Evolutionary conservation across 1,139 yeast genomes (phyloP).

Genomic region (Geotrichum candidum): DNA sequence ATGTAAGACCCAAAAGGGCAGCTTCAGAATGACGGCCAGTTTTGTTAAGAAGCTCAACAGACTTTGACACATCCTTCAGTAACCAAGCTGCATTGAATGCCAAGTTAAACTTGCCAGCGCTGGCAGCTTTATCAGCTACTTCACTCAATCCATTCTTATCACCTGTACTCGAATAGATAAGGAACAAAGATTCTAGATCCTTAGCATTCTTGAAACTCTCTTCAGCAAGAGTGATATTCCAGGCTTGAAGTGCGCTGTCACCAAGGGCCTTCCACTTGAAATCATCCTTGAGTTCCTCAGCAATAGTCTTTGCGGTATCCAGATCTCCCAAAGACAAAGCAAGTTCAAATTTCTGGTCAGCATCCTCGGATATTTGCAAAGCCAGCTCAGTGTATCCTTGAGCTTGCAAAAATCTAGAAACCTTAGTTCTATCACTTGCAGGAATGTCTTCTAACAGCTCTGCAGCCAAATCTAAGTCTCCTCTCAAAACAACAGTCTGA

Average conservation of each 20-base stretch:
- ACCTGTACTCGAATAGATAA: slow-evolving; percentile 79
- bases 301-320: slow-evolving; percentile 65
- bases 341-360: slow-evolving; percentile 80
- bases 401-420: slow-evolving; percentile 89
- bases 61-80: slow-evolving; percentile 60
- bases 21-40: slow-evolving; percentile 81
- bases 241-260: slow-evolving; percentile 70
- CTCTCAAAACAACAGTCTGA: slow-evolving; percentile 92
- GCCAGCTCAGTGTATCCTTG: slow-evolving; percentile 86
- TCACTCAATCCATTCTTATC: slow-evolving; percentile 52
- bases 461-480: slow-evolving; percentile 75
- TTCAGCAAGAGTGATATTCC: slow-evolving; percentile 79
- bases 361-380: slow-evolving; percentile 70
- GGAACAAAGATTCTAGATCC: slow-evolving; percentile 75
- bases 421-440: slow-evolving; percentile 65
- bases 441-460: slow-evolving; percentile 59
- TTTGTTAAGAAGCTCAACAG: slow-evolving; percentile 60
- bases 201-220: slow-evolving; percentile 73
- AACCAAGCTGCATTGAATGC: slow-evolving; percentile 93
- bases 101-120: slow-evolving; percentile 73
- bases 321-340: slow-evolving; percentile 67
- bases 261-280: slow-evolving; percentile 91
- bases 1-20: slow-evolving; percentile 70
- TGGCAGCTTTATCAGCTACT: slow-evolving; percentile 56
- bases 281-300: slow-evolving; percentile 44